Evolutionary conservation across 139 green algal species (phyloP).

Genomic region (Tetratostichococcus sp.): DNA sequence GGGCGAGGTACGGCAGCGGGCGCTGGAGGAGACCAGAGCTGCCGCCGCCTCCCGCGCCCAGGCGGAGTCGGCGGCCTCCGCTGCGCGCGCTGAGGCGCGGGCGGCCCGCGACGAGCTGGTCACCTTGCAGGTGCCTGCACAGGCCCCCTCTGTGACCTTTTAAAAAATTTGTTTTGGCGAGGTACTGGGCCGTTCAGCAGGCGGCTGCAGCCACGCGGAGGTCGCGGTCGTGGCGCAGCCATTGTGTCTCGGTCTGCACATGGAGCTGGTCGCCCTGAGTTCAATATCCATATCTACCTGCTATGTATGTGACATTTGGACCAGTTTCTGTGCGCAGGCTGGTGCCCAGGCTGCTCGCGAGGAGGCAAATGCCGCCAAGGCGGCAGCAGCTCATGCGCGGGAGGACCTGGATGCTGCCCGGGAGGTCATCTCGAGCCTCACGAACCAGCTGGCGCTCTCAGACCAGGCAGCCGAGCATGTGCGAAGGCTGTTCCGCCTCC

Average conservation of each 20-base stretch:
- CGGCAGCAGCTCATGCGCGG: too few species aligned
- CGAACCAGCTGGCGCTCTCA: neutral
- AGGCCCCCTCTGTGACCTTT: too few species aligned
- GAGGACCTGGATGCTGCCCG: neutral
- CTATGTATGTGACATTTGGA: too few species aligned
- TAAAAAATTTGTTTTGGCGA: too few species aligned
- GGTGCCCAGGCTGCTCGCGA: neutral
- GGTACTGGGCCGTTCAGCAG: too few species aligned
- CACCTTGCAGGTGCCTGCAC: neutral
- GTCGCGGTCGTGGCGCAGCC: too few species aligned
- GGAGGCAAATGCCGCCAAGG: neutral
- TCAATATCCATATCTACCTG: too few species aligned
- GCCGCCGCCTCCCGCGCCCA: constrained; percentile 7
- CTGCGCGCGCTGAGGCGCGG: neutral
- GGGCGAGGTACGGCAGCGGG: neutral
- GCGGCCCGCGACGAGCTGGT: neutral
- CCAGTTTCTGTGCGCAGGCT: neutral
- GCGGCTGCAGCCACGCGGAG: too few species aligned
- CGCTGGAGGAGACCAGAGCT: neutral
- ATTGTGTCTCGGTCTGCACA: too few species aligned
- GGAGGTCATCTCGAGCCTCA: neutral
- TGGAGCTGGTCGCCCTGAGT: too few species aligned
- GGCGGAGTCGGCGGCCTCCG: constrained; percentile 4
- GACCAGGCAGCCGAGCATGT: neutral
- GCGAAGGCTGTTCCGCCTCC: too few species aligned